phyloP scores from a whole-genome alignment of 306 rosid species.

The Quercus wislizeni region DNA sequence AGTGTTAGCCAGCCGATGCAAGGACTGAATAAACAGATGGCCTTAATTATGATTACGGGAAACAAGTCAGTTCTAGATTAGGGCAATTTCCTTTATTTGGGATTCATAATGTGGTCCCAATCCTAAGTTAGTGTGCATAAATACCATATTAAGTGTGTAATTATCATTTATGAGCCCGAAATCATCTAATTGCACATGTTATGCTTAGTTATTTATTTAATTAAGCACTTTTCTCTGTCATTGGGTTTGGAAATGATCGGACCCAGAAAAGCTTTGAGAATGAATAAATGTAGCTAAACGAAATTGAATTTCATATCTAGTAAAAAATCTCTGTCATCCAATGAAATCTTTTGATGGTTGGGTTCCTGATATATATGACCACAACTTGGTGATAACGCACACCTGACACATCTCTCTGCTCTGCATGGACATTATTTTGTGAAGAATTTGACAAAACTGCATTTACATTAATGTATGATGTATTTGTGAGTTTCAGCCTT shows the following conservation, averaged over 20 bases:
- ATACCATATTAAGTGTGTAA: constrained; percentile 32
- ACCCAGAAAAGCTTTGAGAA: too few species aligned
- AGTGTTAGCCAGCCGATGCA: background rate
- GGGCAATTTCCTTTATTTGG: constrained; percentile 23
- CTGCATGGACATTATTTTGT: too few species aligned
- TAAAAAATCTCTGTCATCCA: background rate
- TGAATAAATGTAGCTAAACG: background rate
- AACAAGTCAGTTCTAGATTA: constrained; percentile 28
- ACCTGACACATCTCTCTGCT: background rate
- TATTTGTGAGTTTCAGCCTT: background rate
- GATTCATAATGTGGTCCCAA: constrained; percentile 53
- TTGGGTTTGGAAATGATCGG: background rate
- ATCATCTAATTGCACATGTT: constrained; percentile 46
- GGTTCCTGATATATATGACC: background rate
- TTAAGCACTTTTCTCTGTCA: background rate
- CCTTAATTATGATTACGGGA: constrained; percentile 43
- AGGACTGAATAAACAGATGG: constrained; percentile 35
- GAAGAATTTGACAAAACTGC: too few species aligned
- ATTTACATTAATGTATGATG: background rate
- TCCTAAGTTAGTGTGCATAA: constrained; percentile 29
- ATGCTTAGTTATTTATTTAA: constrained; percentile 11
- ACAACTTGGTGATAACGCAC: background rate
- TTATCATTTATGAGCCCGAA: constrained; percentile 38
- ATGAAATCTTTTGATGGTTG: background rate
- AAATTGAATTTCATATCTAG: background rate